Conservation (phyloP, 192 early-diverging fungal species). For the Gonapodya prolifera region DNA sequence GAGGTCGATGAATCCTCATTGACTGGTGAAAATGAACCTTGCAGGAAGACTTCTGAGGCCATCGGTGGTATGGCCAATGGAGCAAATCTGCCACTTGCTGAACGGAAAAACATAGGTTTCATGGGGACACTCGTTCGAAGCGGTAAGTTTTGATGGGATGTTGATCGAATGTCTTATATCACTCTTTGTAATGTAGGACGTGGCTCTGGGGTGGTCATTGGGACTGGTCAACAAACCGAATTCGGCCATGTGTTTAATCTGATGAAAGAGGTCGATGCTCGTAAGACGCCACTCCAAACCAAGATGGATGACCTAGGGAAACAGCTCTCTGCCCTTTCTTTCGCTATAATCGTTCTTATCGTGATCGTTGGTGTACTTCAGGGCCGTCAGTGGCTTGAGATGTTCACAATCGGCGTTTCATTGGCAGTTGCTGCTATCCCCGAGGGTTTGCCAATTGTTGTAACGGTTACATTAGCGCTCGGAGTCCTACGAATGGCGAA, state of each 20-base stretch:
- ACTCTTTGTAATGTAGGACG: constrained; percentile 29
- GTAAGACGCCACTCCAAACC: constrained; percentile 81
- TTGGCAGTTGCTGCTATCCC: constrained; percentile 97
- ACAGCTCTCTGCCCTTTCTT: constrained; percentile 70
- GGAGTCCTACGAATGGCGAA: constrained; percentile 89
- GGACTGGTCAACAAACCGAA: constrained; percentile 78
- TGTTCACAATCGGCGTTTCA: constrained; percentile 91
- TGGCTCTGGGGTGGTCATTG: constrained; percentile 81
- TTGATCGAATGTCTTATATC: not conserved
- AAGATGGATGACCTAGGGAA: constrained; percentile 94
- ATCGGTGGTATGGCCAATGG: constrained; percentile 22
- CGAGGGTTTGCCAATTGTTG: constrained; percentile 92
- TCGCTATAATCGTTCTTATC: constrained; percentile 72
- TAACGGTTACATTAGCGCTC: constrained; percentile 87
- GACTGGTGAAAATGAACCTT: constrained; percentile 76
- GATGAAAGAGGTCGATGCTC: constrained; percentile 83
- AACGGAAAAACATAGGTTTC: constrained; percentile 78
- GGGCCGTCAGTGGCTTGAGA: constrained; percentile 79
- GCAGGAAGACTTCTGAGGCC: constrained; percentile 39
- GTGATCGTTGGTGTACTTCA: constrained; percentile 77
- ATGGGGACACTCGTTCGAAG: constrained; percentile 89
- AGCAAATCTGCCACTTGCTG: constrained; percentile 47
- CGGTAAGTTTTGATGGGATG: constrained; percentile 25
- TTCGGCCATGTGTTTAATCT: constrained; percentile 88
- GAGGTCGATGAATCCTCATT: constrained; percentile 87